Percentiles rank a stretch among this genome's conserved stretches.
Evolutionary conservation across 768 basidiomycete species (phyloP).

Genomic region (Pulveroboletus sp.): DNA sequence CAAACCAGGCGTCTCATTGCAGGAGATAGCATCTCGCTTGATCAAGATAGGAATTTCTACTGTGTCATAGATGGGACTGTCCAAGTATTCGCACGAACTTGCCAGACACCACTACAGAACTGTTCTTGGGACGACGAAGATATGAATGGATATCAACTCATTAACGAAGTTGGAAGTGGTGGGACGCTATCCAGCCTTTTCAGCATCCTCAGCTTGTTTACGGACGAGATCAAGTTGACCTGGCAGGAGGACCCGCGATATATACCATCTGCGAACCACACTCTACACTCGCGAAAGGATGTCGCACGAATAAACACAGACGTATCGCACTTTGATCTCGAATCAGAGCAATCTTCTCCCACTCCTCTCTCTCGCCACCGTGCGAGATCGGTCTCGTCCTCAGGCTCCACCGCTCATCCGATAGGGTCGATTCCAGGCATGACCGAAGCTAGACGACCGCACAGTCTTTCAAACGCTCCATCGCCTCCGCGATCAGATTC

Average conservation of each 20-base stretch:
- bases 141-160: constrained; percentile 92
- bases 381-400: constrained; percentile 63
- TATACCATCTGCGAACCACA: constrained; percentile 25
- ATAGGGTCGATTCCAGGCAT: constrained; percentile 27
- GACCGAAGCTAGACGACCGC: constrained; percentile 4
- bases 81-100: constrained; percentile 83
- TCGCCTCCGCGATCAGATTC: constrained; percentile 28
- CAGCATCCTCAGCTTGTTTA: constrained; percentile 95
- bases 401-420: constrained; percentile 66
- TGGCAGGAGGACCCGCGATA: constrained; percentile 70
- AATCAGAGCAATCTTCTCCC: constrained; percentile 24
- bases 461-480: constrained; percentile 14
- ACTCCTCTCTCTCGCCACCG: constrained; percentile 35
- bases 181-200: constrained; percentile 95
- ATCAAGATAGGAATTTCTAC: constrained; percentile 94
- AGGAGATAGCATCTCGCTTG: constrained; percentile 89
- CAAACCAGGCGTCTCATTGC: constrained; percentile 95
- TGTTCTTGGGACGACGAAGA: constrained; percentile 79
- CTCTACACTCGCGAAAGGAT: constrained; percentile 26
- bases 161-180: constrained; percentile 95
- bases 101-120: constrained; percentile 46
- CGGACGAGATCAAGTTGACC: constrained; percentile 87
- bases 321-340: constrained; percentile 57
- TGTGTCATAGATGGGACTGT: constrained; percentile 98
- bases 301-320: constrained; percentile 56